Base-by-base conservation (phyloP, 257 asterid genomes). In the Salvia hispanica region DNA sequence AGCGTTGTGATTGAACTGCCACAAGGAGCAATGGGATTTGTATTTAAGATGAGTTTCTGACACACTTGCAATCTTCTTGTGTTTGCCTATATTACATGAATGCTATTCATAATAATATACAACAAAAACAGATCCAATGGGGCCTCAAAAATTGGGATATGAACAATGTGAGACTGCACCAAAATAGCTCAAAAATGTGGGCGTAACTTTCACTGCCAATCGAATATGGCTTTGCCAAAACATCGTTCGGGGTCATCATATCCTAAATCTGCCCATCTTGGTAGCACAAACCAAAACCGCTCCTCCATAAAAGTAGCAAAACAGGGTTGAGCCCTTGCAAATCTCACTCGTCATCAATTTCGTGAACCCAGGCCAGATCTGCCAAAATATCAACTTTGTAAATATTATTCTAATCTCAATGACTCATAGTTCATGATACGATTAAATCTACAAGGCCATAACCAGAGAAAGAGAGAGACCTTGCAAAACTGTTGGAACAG, bases 401-500 rank as follows among this genome's bases (percentile, higher is more conserved):
- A 25, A 25, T 25, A 25, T 25, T 25, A 25, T 25, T 25, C 31
- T 25, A 25, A 25, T 25, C 31, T 25, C 31, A 25, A 25, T 25
- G 31, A 25, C 31, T 25, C 31, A 25, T 1, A 25, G 31, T 25
- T 25, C 31, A 25, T 25, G 31, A 25, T 25, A 25, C 31, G 31
- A 25, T 25, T 25, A 25, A 56, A 64, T 18, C 16, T 62, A 63
- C 3, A 39, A 18, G n/a, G 60, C 13, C 34, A 36, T 11, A 44
- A 63, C 45, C 11, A 11, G 47, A 47, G 60, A 51, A 60, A 62
- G 64, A 8, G 69, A 59, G 68, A 57, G 59, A 94, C 99, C 99
- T 88, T 83, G 92, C 77, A 94, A 95, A 74, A 88, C 99, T 47
- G 95, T 76, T 77, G 79, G 91, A 62, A 94, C 97, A 12, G 97